These are phyloP conservation scores for Talaromyces trachyspermus DNA, from an alignment of 495 filamentous ascomycete genomes.

Conservation along the genomic window DNA sequence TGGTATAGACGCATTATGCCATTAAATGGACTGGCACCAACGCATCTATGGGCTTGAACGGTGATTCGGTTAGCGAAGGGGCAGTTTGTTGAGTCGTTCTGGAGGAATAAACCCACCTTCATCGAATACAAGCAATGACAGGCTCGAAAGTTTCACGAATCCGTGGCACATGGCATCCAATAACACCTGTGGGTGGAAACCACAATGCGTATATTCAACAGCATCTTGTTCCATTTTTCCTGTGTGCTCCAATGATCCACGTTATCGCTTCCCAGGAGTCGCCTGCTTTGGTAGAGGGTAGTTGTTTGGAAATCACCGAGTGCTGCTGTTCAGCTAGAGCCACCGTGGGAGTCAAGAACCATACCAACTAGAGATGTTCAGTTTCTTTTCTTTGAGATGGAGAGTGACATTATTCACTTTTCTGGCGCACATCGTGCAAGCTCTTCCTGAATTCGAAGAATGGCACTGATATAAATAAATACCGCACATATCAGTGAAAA, in stretches of 20 bases:
- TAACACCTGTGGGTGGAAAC: slow-evolving; percentile 75
- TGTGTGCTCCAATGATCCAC: slow-evolving; percentile 71
- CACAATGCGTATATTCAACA: slow-evolving; percentile 62
- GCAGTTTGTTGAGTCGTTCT: too few species aligned
- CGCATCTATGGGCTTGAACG: slow-evolving; percentile 64
- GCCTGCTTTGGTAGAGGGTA: slow-evolving; percentile 54
- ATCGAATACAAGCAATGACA: slow-evolving; percentile 78
- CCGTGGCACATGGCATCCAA: slow-evolving; percentile 73
- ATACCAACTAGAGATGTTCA: slow-evolving; percentile 52
- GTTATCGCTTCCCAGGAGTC: slow-evolving; percentile 61
- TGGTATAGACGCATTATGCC: slow-evolving; percentile 79
- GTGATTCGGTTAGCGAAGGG: too few species aligned
- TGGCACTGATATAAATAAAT: slow-evolving; percentile 47
- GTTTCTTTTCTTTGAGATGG: background rate
- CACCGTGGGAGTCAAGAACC: slow-evolving; percentile 82
- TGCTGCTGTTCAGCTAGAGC: slow-evolving; percentile 68
- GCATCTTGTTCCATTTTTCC: slow-evolving; percentile 62
- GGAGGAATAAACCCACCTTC: slow-evolving; percentile 54
- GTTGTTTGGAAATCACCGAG: slow-evolving; percentile 50
- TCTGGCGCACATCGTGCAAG: slow-evolving; percentile 52
- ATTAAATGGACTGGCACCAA: slow-evolving; percentile 56
- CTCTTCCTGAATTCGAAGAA: slow-evolving; percentile 68
- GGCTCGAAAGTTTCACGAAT: slow-evolving; percentile 59
- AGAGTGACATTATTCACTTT: slow-evolving; percentile 28
- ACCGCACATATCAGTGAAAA: background rate